Base-by-base conservation (phyloP, 1,139 yeast species). In the Pneumocystis carinii region DNA sequence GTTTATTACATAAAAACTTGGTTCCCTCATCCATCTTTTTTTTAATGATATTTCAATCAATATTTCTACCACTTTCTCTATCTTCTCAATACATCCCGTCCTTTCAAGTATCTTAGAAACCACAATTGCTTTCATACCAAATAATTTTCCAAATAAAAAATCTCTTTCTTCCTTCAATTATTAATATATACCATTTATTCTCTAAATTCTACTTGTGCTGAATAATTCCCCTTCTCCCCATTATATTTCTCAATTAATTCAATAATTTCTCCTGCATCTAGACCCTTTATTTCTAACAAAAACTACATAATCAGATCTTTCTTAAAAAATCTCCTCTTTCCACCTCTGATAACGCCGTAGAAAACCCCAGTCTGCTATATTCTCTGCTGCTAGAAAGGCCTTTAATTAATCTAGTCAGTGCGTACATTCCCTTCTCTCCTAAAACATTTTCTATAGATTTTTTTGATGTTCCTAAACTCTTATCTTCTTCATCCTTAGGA, bases 1-100 rank as follows among this genome's bases (percentile, higher is more conserved):
- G 68, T 81, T 82, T 62, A 90, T 76, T 1, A 95, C 85, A 71
- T 79, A 87, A 68, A 87, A 78, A 59, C 90, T 80, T 4, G 95
- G 83, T 74, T 90, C 97, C 66, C 95, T 77, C 60, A 90, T 80
- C 97, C 97, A 90, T 2, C 89, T 81, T 72, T 90, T 90, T 39
- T 76, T 69, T 36, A 77, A 72, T 0, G 95, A 81, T 65, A 90
- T 76, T 32, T 80, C 82, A n/a, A 87, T 73, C 56, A 87, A 71
- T 42, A 76, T 72, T 6, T 77, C 75, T 36, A 81, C 75, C 66
- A 83, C 81, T 15, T 69, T 67, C 36, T 71, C 69, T 66, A 67
- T 77, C 0, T 74, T 76, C 0, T 70, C 68, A 14, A 57, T 17
- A 60, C 74, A 67, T 5, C 72, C 66, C 12, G 73, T 64, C 41